Evolutionary conservation across 164 flowering plant species (phyloP).

Genomic region (Annona cherimola): DNA sequence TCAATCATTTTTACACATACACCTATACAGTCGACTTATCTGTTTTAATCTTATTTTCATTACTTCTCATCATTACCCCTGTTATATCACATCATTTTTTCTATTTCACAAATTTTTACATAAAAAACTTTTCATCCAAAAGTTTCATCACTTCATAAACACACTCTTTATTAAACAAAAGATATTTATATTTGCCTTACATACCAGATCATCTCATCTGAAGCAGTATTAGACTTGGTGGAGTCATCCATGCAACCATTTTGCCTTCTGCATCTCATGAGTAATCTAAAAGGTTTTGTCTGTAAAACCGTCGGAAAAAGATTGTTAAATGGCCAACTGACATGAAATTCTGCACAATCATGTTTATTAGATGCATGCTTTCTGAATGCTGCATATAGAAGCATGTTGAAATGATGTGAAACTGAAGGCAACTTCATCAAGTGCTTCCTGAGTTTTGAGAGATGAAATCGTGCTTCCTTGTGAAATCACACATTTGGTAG

Average conservation of each 20-base stretch:
- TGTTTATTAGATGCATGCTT: background rate
- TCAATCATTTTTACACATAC: background rate
- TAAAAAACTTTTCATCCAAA: background rate
- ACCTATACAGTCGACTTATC: background rate
- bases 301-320: conserved; percentile 25
- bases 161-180: no score
- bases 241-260: conserved; percentile 23
- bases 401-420: background rate
- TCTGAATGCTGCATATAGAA: background rate
- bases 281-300: conserved; percentile 61
- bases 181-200: background rate
- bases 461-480: background rate
- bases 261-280: conserved; percentile 42
- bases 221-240: conserved; percentile 22
- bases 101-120: background rate
- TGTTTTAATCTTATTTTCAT: background rate
- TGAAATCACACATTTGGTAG: background rate
- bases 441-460: background rate
- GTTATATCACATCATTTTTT: background rate
- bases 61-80: background rate
- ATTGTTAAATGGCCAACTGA: background rate
- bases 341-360: background rate
- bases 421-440: background rate
- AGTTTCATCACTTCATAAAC: background rate
- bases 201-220: conserved; percentile 66